Evolutionary conservation across 1,139 yeast genomes (phyloP), one percentile per base, ranked within the genome.

Genomic region (Suhomyces anneliseae): DNA sequence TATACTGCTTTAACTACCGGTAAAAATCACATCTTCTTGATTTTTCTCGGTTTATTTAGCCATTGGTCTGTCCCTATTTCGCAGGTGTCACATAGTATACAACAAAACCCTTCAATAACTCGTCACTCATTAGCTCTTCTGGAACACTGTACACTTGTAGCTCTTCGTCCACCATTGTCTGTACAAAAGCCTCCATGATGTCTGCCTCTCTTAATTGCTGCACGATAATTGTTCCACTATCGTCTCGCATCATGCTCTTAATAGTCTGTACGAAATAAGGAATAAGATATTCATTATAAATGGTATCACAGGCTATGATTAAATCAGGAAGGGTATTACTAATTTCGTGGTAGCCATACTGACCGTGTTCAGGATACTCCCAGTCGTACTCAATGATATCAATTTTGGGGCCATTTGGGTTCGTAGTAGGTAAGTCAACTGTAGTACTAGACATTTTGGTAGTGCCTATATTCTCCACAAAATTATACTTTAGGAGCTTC

Each of bases 281-380:
- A 2, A 85, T 73, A 39, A 87, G 66, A 53, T 70, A 83, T 48
- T 82, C 87, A 56, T 86, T 87, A 65, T 86, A 86, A 6, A 86
- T 73, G 8, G 90, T 82, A 59, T 86, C 95, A 57, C 87, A 81
- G 0, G 90, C 88, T 12, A 86, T 57, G 4, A 86, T 66, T 15
- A 80, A 56, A 50, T 79, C 81, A 0, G 81, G 78, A 2, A 33
- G 39, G 1, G 33, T 29, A 2, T 34, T 40, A 4, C 46, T 36
- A 1, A 52, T 36, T n/a, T 31, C 29, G 11, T 53, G 36, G 34
- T 68, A 59, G 33, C 65, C 61, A 33, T 50, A 43, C 15, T 59
- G 12, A 0, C 78, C 81, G 8, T 53, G 55, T 0, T 72, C 77
- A 0, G 70, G 59, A 14, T 67, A 54, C 53, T 85, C 92, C 93